Conservation (phyloP, 257 asterid genomes). For the Solanum bulbocastanum region DNA sequence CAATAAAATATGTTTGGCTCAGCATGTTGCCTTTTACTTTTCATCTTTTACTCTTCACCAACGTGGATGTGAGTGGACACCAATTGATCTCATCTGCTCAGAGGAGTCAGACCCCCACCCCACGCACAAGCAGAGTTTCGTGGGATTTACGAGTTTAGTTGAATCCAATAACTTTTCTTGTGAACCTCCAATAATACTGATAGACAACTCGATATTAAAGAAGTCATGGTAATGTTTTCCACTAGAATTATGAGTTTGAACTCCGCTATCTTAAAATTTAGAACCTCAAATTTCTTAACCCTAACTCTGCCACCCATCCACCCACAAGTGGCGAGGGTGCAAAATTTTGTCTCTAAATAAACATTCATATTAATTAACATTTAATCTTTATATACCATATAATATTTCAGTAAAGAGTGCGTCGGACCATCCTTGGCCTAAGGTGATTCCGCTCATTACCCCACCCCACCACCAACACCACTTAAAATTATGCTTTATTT, state of each 20-base stretch:
- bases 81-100: neutral
- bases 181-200: no score
- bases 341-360: neutral
- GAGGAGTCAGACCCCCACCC: neutral
- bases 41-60: neutral
- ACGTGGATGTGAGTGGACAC: neutral
- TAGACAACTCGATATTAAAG: no score
- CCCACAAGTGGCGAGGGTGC: no score
- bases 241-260: no score
- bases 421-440: neutral
- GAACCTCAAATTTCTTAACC: no score
- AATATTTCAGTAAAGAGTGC: neutral
- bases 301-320: no score
- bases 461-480: neutral
- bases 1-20: neutral
- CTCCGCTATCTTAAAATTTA: no score
- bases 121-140: no score
- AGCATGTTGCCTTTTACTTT: neutral
- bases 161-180: fast-evolving
- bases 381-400: neutral
- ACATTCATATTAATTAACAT: neutral
- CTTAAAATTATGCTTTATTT: neutral
- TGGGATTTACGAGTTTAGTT: no score
- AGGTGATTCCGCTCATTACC: neutral
- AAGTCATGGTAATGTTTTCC: no score